Evolutionary conservation across 2,329 filamentous ascomycete genomes (phyloP).

Genomic region (Ascosphaera pollenicola): DNA sequence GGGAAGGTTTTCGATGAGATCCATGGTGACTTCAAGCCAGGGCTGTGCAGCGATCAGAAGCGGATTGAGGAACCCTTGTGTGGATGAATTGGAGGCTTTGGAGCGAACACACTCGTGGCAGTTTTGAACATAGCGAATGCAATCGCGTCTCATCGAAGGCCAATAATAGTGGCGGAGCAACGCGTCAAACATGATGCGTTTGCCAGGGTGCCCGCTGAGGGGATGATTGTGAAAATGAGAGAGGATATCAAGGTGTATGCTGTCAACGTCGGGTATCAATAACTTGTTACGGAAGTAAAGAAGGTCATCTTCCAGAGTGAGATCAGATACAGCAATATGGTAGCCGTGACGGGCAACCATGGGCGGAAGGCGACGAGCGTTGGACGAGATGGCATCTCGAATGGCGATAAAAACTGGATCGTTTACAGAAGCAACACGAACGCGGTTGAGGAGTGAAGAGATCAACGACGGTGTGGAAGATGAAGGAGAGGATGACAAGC

Average conservation of each 20-base stretch:
- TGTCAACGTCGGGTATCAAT: neutral
- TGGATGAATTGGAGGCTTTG: neutral
- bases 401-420: neutral
- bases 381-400: neutral
- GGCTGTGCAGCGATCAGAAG: too few relatives aligned
- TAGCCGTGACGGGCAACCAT: neutral
- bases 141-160: neutral
- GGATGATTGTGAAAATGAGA: neutral
- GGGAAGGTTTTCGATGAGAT: neutral
- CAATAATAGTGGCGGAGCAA: neutral
- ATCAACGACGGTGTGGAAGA: neutral
- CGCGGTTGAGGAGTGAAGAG: too few relatives aligned
- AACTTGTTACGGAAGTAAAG: neutral
- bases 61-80: neutral
- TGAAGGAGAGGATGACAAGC: neutral
- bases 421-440: neutral
- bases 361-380: neutral
- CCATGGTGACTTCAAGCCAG: neutral
- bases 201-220: neutral
- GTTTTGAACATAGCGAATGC: neutral
- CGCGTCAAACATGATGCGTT: neutral
- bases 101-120: neutral
- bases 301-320: neutral
- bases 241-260: neutral
- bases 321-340: neutral